phyloP scores from a whole-genome alignment of 164 flowering plant genomes.

The Berberis vulgaris region DNA sequence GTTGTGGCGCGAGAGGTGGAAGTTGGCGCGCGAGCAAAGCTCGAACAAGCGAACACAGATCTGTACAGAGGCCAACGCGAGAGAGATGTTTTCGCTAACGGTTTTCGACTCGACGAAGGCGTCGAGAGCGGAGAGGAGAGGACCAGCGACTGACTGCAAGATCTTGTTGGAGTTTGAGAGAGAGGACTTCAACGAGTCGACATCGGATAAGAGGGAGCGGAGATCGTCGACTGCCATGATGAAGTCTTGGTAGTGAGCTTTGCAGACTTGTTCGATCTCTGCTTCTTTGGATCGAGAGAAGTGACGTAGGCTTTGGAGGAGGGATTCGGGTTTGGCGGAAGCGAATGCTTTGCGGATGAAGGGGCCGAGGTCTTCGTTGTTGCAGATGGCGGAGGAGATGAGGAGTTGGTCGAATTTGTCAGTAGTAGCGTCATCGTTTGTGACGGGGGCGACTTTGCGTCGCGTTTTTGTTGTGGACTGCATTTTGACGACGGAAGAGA shows the following conservation, averaged over 20 bases:
- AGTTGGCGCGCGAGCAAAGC: constrained; percentile 64
- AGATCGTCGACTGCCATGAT: constrained; percentile 94
- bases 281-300: constrained; percentile 74
- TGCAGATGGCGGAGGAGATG: constrained; percentile 80
- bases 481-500: constrained; percentile 11
- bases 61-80: constrained; percentile 42
- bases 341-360: constrained; percentile 79
- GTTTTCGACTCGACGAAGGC: constrained; percentile 52
- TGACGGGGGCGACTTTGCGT: constrained; percentile 4
- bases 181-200: constrained; percentile 78
- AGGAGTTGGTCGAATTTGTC: constrained; percentile 71
- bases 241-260: constrained; percentile 90
- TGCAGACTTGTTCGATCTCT: constrained; percentile 93
- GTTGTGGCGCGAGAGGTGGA: constrained; percentile 36
- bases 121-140: constrained; percentile 70
- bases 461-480: constrained; percentile 5
- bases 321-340: constrained; percentile 73
- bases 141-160: constrained; percentile 71
- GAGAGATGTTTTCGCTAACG: constrained; percentile 41
- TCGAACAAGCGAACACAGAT: constrained; percentile 38
- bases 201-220: constrained; percentile 87
- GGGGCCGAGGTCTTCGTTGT: constrained; percentile 84
- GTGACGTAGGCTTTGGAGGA: constrained; percentile 69
- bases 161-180: constrained; percentile 56
- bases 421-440: constrained; percentile 12